A percentile compares a stretch with the other conserved stretches of the same genome.
Conservation (phyloP, 2,329 filamentous ascomycete genomes). For the Colletotrichum aenigma region DNA sequence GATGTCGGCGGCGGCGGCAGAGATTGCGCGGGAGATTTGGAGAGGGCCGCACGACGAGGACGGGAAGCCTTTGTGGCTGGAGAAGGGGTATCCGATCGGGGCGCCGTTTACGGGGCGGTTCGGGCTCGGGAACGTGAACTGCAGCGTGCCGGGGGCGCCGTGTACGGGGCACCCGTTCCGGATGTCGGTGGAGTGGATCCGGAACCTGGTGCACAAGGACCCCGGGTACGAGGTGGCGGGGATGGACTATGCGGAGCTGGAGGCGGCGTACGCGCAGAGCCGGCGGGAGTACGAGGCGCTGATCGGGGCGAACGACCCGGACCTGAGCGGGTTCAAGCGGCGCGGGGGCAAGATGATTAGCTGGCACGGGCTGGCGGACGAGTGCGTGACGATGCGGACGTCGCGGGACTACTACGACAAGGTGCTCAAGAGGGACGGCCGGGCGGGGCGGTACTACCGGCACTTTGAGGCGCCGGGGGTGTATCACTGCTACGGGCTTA, state of each 20-base stretch:
- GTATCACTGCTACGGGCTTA: conserved; percentile 45
- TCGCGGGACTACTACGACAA: conserved; percentile 34
- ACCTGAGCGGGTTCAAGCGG: conserved; percentile 30
- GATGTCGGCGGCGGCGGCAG: conserved; percentile 10
- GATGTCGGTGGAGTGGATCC: conserved; percentile 20
- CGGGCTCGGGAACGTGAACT: conserved; percentile 16
- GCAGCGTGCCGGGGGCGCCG: not conserved
- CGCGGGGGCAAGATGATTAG: conserved; percentile 45
- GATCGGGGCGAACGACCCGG: conserved; percentile 32
- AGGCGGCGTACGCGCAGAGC: not conserved
- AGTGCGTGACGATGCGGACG: conserved; percentile 35
- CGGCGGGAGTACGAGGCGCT: conserved; percentile 20
- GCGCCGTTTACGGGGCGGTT: conserved; percentile 17
- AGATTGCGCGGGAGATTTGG: conserved; percentile 14
- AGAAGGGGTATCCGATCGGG: conserved; percentile 2
- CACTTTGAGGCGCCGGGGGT: conserved; percentile 57
- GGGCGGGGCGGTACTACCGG: conserved; percentile 47
- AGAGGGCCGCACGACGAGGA: not conserved
- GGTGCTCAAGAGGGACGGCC: conserved; percentile 5
- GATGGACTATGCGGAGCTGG: conserved; percentile 1
- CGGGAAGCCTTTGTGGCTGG: conserved; percentile 4
- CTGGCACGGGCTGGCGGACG: conserved; percentile 46
- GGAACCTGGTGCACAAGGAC: conserved; percentile 10
- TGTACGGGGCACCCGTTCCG: conserved; percentile 12
- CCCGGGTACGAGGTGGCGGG: not conserved